Evolutionary conservation across 371 early-diverging fungal species (phyloP), one percentile per base, ranked within the genome.

Genomic region (Vairimorpha ceranae): DNA sequence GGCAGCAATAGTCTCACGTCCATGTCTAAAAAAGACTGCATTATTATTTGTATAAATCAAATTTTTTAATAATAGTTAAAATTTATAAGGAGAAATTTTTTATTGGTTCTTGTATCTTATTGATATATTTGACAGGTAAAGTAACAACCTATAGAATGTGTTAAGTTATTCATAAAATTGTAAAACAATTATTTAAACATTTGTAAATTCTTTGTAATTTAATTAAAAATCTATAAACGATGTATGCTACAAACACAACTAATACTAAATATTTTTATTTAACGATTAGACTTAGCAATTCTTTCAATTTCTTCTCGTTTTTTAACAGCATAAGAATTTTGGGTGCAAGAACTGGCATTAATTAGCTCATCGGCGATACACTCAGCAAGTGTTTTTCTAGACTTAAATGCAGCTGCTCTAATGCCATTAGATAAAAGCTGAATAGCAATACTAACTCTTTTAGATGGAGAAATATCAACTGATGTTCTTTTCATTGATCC

Each of bases 241-340:
- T n/a, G n/a, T n/a, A n/a, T n/a, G n/a, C n/a, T n/a, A n/a, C n/a
- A n/a, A n/a, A n/a, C n/a, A 41, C 41, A 7, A 41, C 8, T 33
- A 27, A 61, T 41, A 75, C n/a, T 35, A 35, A 64, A 60, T 65
- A 27, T 65, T 78, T 43, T 67, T 51, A 72, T 81, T 90, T 89
- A 90, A 84, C 91, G 87, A 87, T 90, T 90, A 78, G 87, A 87
- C 83, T 92, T 92, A 83, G 93, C 94, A 79, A 93, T 92, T 88
- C 93, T 93, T 86, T 93, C 99, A 70, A 97, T 88, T 87, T 99
- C 99, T 86, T 99, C 98, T 92, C 95, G 95, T 92, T 97, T 97
- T 91, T 96, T 83, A 14, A 82, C 92, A 27, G 79, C 85, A 75
- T 68, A 81, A 3, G 81, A 79, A 70, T 79, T 84, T 52, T 76